Evolutionary conservation across 2,329 filamentous ascomycete species (phyloP).

Genomic region (Coniochaeta sp.): DNA sequence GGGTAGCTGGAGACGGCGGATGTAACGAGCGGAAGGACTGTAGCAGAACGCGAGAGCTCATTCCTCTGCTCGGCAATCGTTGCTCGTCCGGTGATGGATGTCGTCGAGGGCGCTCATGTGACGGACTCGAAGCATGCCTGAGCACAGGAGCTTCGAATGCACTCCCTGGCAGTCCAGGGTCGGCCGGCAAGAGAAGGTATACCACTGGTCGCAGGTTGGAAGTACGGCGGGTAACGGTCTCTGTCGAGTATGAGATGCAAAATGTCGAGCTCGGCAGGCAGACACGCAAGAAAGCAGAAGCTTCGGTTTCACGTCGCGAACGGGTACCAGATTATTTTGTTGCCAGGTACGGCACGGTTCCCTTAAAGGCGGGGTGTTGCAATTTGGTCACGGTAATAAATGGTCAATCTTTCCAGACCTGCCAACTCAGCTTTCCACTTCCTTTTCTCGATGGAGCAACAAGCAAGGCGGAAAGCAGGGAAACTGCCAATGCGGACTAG

Average conservation of each 20-base stretch:
- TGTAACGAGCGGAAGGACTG: neutral
- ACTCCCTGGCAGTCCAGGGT: neutral
- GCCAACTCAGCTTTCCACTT: neutral
- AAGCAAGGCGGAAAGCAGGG: neutral
- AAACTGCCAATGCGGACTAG: conserved; percentile 1
- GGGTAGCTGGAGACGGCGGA: neutral
- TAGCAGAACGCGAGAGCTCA: neutral
- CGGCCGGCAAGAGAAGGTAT: neutral
- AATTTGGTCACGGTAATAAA: too few relatives aligned
- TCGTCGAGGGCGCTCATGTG: neutral
- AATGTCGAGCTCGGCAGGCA: neutral
- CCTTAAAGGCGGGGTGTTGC: neutral
- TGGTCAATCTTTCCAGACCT: neutral
- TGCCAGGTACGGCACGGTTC: neutral
- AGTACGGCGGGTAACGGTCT: neutral
- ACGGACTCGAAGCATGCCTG: neutral
- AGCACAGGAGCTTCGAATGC: neutral
- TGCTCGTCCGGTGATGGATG: neutral
- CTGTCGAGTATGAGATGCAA: neutral
- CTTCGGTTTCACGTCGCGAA: neutral
- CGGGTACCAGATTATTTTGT: neutral
- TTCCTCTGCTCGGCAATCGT: neutral
- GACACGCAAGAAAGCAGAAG: neutral
- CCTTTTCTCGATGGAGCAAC: neutral
- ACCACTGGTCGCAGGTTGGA: neutral